Percentiles rank a stretch among this genome's conserved stretches.
Evolutionary conservation across 2,329 filamentous ascomycete species (phyloP).

Genomic region (Fusarium anthophilum): DNA sequence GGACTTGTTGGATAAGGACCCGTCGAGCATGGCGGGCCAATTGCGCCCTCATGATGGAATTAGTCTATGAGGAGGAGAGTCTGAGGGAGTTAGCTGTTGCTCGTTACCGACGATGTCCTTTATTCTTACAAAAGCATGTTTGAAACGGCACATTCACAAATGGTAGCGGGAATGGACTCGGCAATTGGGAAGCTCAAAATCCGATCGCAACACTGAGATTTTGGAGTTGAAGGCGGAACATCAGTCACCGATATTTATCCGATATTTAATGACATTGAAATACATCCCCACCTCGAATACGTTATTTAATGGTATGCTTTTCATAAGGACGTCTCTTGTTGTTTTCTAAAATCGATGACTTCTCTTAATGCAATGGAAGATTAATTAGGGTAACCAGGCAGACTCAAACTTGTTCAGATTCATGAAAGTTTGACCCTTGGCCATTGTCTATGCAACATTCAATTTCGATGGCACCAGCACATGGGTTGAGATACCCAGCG

Average conservation of each 20-base stretch:
- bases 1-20: conserved; percentile 48
- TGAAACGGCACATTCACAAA: conserved; percentile 26
- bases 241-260: conserved; percentile 38
- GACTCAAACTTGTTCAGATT: neutral
- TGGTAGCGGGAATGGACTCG: conserved; percentile 17
- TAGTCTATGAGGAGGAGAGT: conserved; percentile 38
- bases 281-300: neutral
- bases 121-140: conserved; percentile 40
- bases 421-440: neutral
- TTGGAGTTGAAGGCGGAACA: conserved; percentile 33
- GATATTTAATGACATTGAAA: neutral
- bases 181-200: conserved; percentile 32
- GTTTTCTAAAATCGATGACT: neutral
- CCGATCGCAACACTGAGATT: conserved; percentile 36
- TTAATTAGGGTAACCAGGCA: neutral
- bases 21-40: conserved; percentile 57
- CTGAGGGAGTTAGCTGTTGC: conserved; percentile 26
- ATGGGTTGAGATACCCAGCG: neutral
- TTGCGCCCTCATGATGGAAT: conserved; percentile 56
- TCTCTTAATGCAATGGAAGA: neutral
- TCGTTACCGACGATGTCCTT: neutral
- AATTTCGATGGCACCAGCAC: neutral
- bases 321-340: neutral
- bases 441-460: neutral
- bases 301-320: neutral